Base-by-base conservation (phyloP, 306 rosid species). In the Vigna mungo region DNA sequence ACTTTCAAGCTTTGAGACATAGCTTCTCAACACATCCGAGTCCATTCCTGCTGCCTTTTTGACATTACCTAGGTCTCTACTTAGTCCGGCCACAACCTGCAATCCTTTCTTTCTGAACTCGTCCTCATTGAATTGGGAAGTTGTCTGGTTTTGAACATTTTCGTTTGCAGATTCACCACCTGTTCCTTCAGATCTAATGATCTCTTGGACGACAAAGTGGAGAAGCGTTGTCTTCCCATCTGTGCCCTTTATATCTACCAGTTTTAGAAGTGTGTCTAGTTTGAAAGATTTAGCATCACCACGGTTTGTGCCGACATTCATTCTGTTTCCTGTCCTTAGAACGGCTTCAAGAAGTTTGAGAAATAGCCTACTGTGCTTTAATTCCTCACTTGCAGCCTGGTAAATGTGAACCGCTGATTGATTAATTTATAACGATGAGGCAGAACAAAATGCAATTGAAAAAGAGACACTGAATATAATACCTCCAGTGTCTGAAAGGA, bases 131-230 rank as follows among this genome's bases (percentile, higher is more conserved):
- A 78, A 83, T 46, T 83, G 86, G 34, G 82, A 27, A 58, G 41
- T 84, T 39, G 65, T 54, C 64, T 80, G 83, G 73, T 64, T 82
- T 75, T 79, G 90, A 78, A 34, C 87, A 79, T 81, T 84, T 72
- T 75, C 89, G 37, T 80, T 88, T 20, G 86, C 64, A 23, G 92
- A 81, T 65, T 90, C 96, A 54, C 83, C 74, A 37, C 84, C 80
- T 25, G 80, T 74, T 77, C 91, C 97, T 87, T 92, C 98, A 0
- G 96, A 87, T 84, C 95, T 87, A 62, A 92, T 91, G 68, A 95
- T 95, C 91, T 95, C 99, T 86, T 95, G 97, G 77, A 95, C 99
- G 78, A 95, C 99, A 86, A 95, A 95, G 85, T 95, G 99, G 52
- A 95, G 97, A 81, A 95, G 74, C 77, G 99, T 95, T 37, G 98